phyloP scores from a whole-genome alignment of 371 early-diverging fungal genomes.

The Dichotomocladium elegans region DNA sequence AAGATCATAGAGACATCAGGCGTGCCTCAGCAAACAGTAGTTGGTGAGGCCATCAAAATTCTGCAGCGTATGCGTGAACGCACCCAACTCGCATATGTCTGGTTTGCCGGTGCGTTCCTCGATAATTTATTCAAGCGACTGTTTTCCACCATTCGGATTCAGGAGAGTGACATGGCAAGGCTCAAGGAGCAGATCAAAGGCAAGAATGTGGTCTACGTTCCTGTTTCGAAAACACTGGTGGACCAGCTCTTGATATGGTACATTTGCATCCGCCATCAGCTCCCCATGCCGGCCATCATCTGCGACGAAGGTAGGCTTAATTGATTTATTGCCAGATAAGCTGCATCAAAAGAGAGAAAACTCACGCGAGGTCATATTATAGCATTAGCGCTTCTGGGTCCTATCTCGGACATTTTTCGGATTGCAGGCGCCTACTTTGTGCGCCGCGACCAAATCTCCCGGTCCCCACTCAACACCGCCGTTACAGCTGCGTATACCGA shows the following conservation, averaged over 20 bases:
- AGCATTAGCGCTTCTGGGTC: constrained; percentile 42
- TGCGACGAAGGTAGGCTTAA: constrained; percentile 39
- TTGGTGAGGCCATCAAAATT: constrained; percentile 43
- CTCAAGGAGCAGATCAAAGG: constrained; percentile 32
- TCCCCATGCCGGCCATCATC: constrained; percentile 46
- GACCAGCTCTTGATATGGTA: constrained; percentile 50
- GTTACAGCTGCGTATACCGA: constrained; percentile 45
- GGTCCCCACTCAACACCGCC: constrained; percentile 43
- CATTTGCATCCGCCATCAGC: constrained; percentile 35
- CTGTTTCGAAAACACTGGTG: constrained; percentile 41
- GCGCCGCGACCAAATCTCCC: constrained; percentile 29
- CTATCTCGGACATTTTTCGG: constrained; percentile 45
- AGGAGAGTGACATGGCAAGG: constrained; percentile 21
- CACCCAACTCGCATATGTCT: constrained; percentile 43
- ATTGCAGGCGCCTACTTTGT: constrained; percentile 47
- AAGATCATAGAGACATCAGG: constrained; percentile 44
- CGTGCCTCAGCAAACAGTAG: constrained; percentile 43
- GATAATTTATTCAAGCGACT: constrained; percentile 37
- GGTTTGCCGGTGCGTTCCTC: constrained; percentile 47
- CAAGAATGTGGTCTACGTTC: constrained; percentile 47
- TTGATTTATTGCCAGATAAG: not conserved
- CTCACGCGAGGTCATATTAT: not conserved
- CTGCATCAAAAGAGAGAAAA: no score
- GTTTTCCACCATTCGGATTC: constrained; percentile 31
- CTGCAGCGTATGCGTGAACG: constrained; percentile 46